Evolutionary conservation across 1,284 basidiomycete species (phyloP).

Genomic region (Boletellus deceptivus): DNA sequence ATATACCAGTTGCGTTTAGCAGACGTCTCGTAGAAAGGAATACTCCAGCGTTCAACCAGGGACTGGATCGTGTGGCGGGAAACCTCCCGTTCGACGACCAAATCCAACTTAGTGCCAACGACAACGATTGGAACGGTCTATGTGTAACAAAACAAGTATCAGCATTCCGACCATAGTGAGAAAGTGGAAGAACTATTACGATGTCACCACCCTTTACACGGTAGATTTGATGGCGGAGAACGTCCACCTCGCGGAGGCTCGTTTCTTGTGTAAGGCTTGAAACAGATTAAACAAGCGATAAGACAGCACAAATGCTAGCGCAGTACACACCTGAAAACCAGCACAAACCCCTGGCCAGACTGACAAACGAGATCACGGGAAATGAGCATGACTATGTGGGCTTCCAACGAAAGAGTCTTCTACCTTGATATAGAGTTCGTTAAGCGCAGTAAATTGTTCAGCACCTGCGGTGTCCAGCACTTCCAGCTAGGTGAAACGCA

Average conservation of each 20-base stretch:
- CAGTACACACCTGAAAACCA: slow-evolving; percentile 69
- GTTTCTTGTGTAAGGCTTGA: slow-evolving; percentile 73
- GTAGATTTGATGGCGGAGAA: slow-evolving; percentile 76
- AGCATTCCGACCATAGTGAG: slow-evolving; percentile 1
- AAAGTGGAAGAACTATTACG: slow-evolving; percentile 37
- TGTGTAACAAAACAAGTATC: slow-evolving; percentile 6
- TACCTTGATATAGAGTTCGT: slow-evolving; percentile 79
- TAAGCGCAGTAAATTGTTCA: slow-evolving; percentile 80
- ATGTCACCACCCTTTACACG: slow-evolving; percentile 70
- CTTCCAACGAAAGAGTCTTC: neutral
- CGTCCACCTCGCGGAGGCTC: slow-evolving; percentile 74
- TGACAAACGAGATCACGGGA: slow-evolving; percentile 27
- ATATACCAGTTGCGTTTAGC: slow-evolving; percentile 83
- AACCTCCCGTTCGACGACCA: slow-evolving; percentile 80
- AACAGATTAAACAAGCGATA: too few relatives aligned
- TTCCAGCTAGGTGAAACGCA: slow-evolving; percentile 56
- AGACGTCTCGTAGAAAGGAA: slow-evolving; percentile 84
- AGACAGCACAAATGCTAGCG: too few relatives aligned
- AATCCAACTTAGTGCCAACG: slow-evolving; percentile 87
- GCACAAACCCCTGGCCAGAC: slow-evolving; percentile 74
- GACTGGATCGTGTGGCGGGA: slow-evolving; percentile 62
- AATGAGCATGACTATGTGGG: slow-evolving; percentile 1
- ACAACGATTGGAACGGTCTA: slow-evolving; percentile 78
- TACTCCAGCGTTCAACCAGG: slow-evolving; percentile 64
- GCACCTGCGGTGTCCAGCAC: slow-evolving; percentile 88